Evolutionary conservation across 306 rosid genomes (phyloP), one percentile per base, ranked within the genome.

Genomic region (Begonia loranthoides): DNA sequence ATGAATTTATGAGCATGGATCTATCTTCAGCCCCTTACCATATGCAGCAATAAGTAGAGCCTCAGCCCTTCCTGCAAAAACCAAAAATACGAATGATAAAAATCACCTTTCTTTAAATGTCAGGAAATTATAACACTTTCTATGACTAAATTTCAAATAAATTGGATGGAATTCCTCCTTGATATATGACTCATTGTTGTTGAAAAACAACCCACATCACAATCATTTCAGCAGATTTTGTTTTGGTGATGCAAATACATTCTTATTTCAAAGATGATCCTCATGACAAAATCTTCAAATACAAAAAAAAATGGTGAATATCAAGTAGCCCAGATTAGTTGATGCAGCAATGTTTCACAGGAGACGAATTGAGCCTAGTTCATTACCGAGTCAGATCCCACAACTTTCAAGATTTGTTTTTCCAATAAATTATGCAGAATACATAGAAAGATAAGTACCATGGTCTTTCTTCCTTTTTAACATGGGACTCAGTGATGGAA

Each of bases 11-110:
- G 74, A 55, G 61, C 67, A 59, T 50, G 62, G 49, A 56, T 73
- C 60, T 57, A 74, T 52, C 58, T 50, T 69, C 51, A 68, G 53
- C 55, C 72, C 69, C 50, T 76, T 80, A 14, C 96, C 96, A 70
- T 84, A 88, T 34, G 96, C 94, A 65, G 96, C 96, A 70, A 88
- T 88, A 58, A 88, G 85, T 54, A 88, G 64, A 55, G 96, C 96
- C 60, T 88, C 96, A 46, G 96, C 96, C 76, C 96, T 84, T 62
- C 96, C 96, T 87, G 56, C 65, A 52, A 70, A n/a, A 8, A 1
- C 16, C 9, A 0, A 19, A 54, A n/a, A 34, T 28, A 33, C 10
- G 6, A 28, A 28, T 28, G n/a, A n/a, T n/a, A n/a, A 28, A 28
- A 28, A 28, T 28, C 4, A 28, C 5, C 36, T 28, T 28, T 28